These are phyloP conservation scores for Lithospermum erythrorhizon DNA, from an alignment of 257 asterid genomes.

Conservation along the genomic window DNA sequence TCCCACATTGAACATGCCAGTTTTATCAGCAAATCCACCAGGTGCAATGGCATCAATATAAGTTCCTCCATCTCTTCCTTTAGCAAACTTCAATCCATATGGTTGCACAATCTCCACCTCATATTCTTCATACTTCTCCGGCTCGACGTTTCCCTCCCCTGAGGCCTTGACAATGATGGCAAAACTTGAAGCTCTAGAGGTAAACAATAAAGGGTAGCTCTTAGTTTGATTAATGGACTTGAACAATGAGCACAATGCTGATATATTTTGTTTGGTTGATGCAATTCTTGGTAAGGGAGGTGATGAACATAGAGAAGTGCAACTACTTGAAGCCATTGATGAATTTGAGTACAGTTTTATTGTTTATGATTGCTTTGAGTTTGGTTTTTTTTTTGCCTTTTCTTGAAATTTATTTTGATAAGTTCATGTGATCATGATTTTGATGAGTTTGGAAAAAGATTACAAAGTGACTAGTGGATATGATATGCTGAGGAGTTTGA, in stretches of 20 bases:
- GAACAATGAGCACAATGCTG: conserved; percentile 17
- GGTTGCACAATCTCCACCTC: conserved; percentile 81
- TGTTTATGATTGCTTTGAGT: background rate
- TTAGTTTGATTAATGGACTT: conserved; percentile 24
- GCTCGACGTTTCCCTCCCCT: conserved; percentile 19
- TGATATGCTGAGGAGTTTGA: conserved; percentile 9
- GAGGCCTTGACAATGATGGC: conserved; percentile 38
- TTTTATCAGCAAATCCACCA: conserved; percentile 65
- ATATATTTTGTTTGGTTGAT: conserved; percentile 22
- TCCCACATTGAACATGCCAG: conserved; percentile 74
- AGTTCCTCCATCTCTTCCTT: conserved; percentile 94
- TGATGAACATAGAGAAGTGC: conserved; percentile 45
- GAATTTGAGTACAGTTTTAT: background rate
- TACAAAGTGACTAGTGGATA: conserved; percentile 39
- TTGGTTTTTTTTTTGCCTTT: background rate
- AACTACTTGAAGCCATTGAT: conserved; percentile 35
- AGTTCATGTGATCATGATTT: conserved; percentile 4
- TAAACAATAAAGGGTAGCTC: conserved; percentile 20
- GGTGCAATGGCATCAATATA: conserved; percentile 89
- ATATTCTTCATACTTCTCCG: conserved; percentile 45
- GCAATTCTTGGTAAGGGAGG: conserved; percentile 24
- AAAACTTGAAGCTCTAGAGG: conserved; percentile 12
- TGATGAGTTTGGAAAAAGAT: conserved; percentile 6
- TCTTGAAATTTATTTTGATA: background rate
- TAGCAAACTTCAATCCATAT: conserved; percentile 55